Evolutionary conservation across 768 basidiomycete species (phyloP).

Genomic region (Xanthoconium purpureum): DNA sequence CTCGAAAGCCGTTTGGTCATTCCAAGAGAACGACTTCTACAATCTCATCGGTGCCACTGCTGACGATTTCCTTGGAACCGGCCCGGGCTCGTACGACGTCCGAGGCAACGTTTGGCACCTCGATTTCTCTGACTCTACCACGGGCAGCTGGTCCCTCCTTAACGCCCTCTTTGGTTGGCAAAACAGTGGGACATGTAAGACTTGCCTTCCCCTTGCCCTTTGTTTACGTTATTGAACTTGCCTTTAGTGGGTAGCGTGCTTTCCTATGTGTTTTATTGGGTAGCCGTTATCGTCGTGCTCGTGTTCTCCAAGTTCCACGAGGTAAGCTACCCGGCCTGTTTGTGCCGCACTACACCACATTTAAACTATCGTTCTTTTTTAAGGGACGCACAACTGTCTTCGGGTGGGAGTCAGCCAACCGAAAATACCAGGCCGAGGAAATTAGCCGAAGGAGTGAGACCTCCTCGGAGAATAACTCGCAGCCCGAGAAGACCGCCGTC

Average conservation of each 20-base stretch:
- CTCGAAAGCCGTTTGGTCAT: slow-evolving; percentile 70
- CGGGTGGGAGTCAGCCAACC: slow-evolving; percentile 54
- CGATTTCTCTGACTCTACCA: slow-evolving; percentile 66
- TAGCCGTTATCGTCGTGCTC: slow-evolving; percentile 69
- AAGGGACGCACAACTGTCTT: slow-evolving; percentile 68
- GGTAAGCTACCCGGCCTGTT: slow-evolving; percentile 28
- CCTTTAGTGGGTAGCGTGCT: slow-evolving; percentile 68
- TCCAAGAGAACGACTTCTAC: slow-evolving; percentile 69
- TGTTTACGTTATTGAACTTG: not conserved
- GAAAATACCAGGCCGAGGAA: slow-evolving; percentile 2
- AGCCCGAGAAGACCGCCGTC: not conserved
- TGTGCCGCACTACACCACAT: not conserved
- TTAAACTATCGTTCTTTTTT: not conserved
- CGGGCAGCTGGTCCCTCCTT: slow-evolving; percentile 78
- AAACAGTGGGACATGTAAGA: slow-evolving; percentile 70
- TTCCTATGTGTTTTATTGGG: slow-evolving; percentile 92
- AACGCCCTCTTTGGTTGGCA: slow-evolving; percentile 85
- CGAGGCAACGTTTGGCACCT: slow-evolving; percentile 87
- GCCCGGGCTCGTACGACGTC: slow-evolving; percentile 83
- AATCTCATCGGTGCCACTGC: slow-evolving; percentile 67
- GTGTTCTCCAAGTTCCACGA: slow-evolving; percentile 64
- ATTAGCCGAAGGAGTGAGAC: not conserved
- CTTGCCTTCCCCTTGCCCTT: not conserved
- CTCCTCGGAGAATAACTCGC: not conserved
- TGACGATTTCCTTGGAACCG: slow-evolving; percentile 64